Evolutionary conservation across 75 land plant species (phyloP), one percentile per base, ranked within the genome.

Genomic region (Isoetes taiwanensis): DNA sequence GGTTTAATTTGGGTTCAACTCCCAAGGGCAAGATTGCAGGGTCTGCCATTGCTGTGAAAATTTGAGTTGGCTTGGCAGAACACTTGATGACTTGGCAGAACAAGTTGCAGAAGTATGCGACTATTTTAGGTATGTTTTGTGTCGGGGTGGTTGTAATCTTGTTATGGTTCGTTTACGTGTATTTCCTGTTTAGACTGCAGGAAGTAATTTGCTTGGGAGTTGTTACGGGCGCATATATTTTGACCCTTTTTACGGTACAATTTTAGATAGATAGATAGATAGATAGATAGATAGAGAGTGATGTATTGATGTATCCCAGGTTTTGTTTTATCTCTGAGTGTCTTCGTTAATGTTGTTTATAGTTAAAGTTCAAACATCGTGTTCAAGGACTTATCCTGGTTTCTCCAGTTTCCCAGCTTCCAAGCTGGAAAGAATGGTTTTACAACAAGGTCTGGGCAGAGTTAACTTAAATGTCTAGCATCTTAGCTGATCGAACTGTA

Each of bases 401-500:
- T 37, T 91, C 97, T 11, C 97, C 97, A 54, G 56, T 87, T 6
- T 84, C 89, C 64, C 80, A 74, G 65, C 76, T 74, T 20, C 83
- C 97, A 5, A 73, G 72, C 34, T 91, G 97, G 97, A 78, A 83
- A 5, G 97, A 91, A 68, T 91, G 97, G 97, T 68, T 91, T 12
- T 81, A 68, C 52, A 86, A 84, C 50, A 88, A 91, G 97, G 97
- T 87, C 28, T n/a, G 32, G 9, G 23, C 20, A n/a, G n/a, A n/a
- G n/a, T n/a, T n/a, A n/a, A n/a, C n/a, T n/a, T n/a, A n/a, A n/a
- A n/a, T n/a, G n/a, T n/a, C n/a, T n/a, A n/a, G n/a, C n/a, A n/a
- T n/a, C n/a, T n/a, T n/a, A n/a, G n/a, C n/a, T n/a, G n/a, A n/a
- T n/a, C n/a, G n/a, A n/a, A n/a, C n/a, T n/a, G n/a, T n/a, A n/a